A percentile compares a stretch with the other conserved stretches of the same genome.
Conservation (phyloP, 129 eudicot genomes). For the Centrapalus pauciflorus region DNA sequence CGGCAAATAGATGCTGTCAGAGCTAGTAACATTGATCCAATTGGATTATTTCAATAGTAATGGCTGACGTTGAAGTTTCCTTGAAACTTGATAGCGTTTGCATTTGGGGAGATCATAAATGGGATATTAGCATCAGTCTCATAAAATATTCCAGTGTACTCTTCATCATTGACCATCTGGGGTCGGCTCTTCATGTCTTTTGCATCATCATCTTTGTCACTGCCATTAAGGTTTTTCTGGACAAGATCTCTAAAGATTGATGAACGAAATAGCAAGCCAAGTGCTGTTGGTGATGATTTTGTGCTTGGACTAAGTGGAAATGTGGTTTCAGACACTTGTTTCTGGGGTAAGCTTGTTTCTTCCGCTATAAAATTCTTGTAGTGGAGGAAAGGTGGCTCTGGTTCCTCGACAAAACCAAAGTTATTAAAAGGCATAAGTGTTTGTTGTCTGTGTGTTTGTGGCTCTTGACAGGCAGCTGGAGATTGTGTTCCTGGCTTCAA, state of each 20-base stretch:
- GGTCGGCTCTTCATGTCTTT: constrained; percentile 27
- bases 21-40: constrained; percentile 24
- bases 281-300: constrained; percentile 64
- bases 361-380: constrained; percentile 14
- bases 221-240: constrained; percentile 47
- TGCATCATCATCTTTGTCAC: constrained; percentile 33
- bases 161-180: constrained; percentile 40
- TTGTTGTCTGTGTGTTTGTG: constrained; percentile 20
- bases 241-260: constrained; percentile 70
- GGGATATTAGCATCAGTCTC: constrained; percentile 34
- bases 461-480: constrained; percentile 30
- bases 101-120: constrained; percentile 28
- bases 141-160: constrained; percentile 32
- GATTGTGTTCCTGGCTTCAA: constrained; percentile 54
- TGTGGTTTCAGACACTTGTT: constrained; percentile 31
- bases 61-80: constrained; percentile 23
- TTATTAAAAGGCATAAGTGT: constrained; percentile 22
- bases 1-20: constrained; percentile 8
- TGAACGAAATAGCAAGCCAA: constrained; percentile 57
- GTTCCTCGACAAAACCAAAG: constrained; percentile 19
- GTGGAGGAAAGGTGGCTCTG: constrained; percentile 21
- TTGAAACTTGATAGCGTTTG: constrained; percentile 32
- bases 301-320: constrained; percentile 37
- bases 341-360: constrained; percentile 18
- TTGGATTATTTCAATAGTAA: constrained; percentile 1